Base-by-base conservation (phyloP, 352 stramenopile species). In the Elongisporangium anandrum region DNA sequence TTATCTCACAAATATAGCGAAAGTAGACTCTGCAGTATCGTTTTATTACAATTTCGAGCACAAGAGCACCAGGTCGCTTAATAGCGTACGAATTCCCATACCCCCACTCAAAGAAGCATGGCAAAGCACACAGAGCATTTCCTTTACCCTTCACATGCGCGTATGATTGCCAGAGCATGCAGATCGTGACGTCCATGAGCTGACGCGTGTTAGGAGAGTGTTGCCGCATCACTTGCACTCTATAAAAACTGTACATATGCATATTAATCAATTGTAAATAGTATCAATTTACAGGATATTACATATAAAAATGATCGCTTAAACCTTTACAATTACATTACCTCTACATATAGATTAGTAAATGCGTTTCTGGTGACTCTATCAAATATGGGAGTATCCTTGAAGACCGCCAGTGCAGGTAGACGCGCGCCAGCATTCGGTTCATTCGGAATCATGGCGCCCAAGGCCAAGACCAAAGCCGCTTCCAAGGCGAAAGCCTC, bases 391-490 rank as follows among this genome's bases (percentile, higher is more conserved):
- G 1, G 34, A 45, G 34, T 16, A 17, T 45, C 12, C 34, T 45
- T 45, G 10, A 45, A 45, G 34, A 1, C 26, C 1, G 26, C n/a
- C n/a, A n/a, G 7, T 9, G 26, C 6, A 45, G 34, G 34, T 45
- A 45, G 34, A 45, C 34, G 12, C 34, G 34, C 34, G 34, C 34
- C 34, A 34, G 34, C 34, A 45, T 45, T 45, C 34, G 34, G 34
- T 45, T 45, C 34, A 45, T 45, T 45, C 34, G 34, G 34, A 45
- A 45, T 45, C 34, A 45, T 45, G 34, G 16, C 48, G 26, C 10
- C 54, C 21, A 50, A 26, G 39, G 2, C 45, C 55, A 60, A 54
- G 48, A 17, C 29, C 23, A 23, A 29, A 38, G 47, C 13, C 48
- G 9, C 16, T 19, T 8, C 20, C n/a, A 12, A 6, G 9, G 4